These are phyloP conservation scores for Solanum microdontum DNA, from an alignment of 257 asterid species.

Conservation along the genomic window DNA sequence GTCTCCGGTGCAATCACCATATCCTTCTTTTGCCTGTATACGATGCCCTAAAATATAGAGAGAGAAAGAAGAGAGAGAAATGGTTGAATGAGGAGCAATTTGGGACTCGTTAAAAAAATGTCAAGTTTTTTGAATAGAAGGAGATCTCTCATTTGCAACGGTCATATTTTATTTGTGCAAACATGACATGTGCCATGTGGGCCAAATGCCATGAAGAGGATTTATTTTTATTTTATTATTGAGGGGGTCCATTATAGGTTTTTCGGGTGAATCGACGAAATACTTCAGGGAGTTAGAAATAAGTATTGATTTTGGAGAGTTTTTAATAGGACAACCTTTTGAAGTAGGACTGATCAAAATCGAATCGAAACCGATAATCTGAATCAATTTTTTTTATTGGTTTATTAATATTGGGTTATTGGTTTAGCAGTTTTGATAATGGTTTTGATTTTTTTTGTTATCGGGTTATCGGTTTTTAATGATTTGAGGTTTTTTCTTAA, in stretches of 20 bases:
- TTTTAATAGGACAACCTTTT: background rate
- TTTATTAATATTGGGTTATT: too few species aligned
- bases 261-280: background rate
- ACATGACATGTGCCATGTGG: background rate
- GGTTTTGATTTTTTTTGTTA: too few species aligned
- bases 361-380: fast-evolving
- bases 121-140: background rate
- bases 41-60: background rate
- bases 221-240: too few species aligned
- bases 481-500: too few species aligned
- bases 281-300: background rate
- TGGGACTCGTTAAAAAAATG: background rate
- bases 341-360: background rate
- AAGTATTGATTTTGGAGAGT: background rate
- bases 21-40: background rate
- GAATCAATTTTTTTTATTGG: too few species aligned
- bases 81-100: background rate
- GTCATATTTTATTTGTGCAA: background rate
- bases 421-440: too few species aligned
- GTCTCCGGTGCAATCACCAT: constrained; percentile 50
- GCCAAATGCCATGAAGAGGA: background rate
- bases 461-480: too few species aligned
- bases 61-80: background rate
- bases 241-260: background rate
- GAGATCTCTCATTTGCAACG: background rate